A percentile compares a stretch with the other conserved stretches of the same genome.
Evolutionary conservation across 805 yeast species (phyloP).

Genomic region (Metschnikowia picachoensis): DNA sequence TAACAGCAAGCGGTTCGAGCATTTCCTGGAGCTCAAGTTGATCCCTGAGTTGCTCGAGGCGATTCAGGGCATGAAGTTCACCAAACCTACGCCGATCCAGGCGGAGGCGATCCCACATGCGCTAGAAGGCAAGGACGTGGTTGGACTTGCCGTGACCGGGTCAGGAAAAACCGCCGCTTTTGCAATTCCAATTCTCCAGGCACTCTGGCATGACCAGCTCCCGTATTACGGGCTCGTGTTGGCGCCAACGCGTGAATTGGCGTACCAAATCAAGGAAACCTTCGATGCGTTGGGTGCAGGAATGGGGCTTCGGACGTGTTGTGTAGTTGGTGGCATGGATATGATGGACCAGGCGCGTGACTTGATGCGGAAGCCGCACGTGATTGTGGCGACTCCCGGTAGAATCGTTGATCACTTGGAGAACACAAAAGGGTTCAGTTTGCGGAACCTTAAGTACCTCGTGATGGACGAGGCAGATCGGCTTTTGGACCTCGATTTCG

Average conservation of each 20-base stretch:
- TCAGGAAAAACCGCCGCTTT: slow-evolving; percentile 99
- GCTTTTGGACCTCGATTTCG: slow-evolving; percentile 91
- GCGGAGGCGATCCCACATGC: slow-evolving; percentile 89
- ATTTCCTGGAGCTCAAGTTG: slow-evolving; percentile 57
- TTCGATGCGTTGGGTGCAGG: slow-evolving; percentile 88
- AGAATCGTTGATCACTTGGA: slow-evolving; percentile 91
- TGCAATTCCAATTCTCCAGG: slow-evolving; percentile 91
- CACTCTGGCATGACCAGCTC: slow-evolving; percentile 82
- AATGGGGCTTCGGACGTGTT: slow-evolving; percentile 89
- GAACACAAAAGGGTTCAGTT: slow-evolving; percentile 82
- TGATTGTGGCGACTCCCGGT: slow-evolving; percentile 94
- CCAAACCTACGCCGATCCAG: slow-evolving; percentile 92
- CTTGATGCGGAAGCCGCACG: slow-evolving; percentile 88
- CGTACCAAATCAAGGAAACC: slow-evolving; percentile 86
- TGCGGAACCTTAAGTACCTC: slow-evolving; percentile 71
- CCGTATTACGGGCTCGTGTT: slow-evolving; percentile 87
- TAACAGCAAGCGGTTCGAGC: slow-evolving; percentile 22
- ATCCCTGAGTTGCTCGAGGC: slow-evolving; percentile 81
- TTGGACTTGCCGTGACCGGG: slow-evolving; percentile 96
- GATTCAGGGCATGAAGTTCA: slow-evolving; percentile 66
- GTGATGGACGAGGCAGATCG: slow-evolving; percentile 98
- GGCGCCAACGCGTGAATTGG: slow-evolving; percentile 83
- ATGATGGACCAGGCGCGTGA: slow-evolving; percentile 97
- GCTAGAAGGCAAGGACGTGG: slow-evolving; percentile 83
- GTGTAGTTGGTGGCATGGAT: slow-evolving; percentile 97